A percentile compares a stretch with the other conserved stretches of the same genome.
Conservation (phyloP, 1,284 basidiomycete species). For the Ustilago crameri region DNA sequence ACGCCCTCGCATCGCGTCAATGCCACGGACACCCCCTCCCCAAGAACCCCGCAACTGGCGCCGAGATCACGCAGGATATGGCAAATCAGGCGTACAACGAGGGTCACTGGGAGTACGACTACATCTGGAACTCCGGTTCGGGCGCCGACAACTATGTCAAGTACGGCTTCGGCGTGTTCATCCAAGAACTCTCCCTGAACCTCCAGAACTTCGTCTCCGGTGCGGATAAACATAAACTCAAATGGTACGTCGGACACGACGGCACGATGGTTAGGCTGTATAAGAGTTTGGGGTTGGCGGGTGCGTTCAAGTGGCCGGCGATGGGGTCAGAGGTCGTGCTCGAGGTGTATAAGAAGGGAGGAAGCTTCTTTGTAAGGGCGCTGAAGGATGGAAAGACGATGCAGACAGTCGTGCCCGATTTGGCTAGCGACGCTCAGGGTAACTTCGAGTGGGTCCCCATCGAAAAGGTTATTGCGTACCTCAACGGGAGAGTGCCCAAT, state of each 20-base stretch:
- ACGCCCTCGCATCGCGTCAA: constrained; percentile 50
- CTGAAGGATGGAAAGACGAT: constrained; percentile 39
- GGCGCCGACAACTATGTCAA: constrained; percentile 52
- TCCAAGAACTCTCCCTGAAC: constrained; percentile 39
- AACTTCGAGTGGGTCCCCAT: constrained; percentile 25
- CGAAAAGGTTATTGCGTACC: constrained; percentile 36
- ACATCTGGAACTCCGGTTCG: constrained; percentile 54
- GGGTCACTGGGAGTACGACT: constrained; percentile 59
- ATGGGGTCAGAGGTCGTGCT: constrained; percentile 49
- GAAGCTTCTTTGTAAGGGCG: constrained; percentile 20
- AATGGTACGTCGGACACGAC: constrained; percentile 54
- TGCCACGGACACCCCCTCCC: constrained; percentile 51
- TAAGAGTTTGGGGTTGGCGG: constrained; percentile 42
- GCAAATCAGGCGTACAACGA: constrained; percentile 51
- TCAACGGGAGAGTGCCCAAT: constrained; percentile 37
- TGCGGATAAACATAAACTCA: constrained; percentile 31
- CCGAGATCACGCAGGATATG: constrained; percentile 29
- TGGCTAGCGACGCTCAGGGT: constrained; percentile 15
- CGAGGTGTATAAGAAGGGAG: constrained; percentile 41
- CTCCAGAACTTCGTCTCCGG: constrained; percentile 20
- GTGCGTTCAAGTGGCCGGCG: constrained; percentile 45
- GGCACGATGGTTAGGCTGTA: constrained; percentile 58
- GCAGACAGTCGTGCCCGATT: constrained; percentile 19
- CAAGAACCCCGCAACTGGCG: constrained; percentile 23
- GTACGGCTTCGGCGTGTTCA: constrained; percentile 50